These are phyloP conservation scores for Acanthamoeba sp. DNA, from an alignment of 208 protist species.

Conservation along the genomic window DNA sequence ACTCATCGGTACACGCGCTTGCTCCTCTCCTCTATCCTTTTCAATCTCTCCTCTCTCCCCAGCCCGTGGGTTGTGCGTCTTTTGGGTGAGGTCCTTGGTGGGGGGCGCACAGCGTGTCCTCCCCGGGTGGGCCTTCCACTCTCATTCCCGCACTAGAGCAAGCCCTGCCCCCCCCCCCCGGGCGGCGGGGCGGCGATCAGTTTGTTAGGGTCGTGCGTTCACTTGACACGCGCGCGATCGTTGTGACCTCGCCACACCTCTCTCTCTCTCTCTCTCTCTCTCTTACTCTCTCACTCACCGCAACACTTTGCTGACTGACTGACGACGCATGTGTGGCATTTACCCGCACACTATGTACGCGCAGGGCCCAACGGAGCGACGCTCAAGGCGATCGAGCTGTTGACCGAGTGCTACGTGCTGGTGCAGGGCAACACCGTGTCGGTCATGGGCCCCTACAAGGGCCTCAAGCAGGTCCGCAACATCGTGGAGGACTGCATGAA, in stretches of 20 bases:
- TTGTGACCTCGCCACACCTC: neutral
- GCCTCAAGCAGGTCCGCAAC: constrained; percentile 95
- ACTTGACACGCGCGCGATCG: neutral
- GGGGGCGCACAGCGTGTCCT: neutral
- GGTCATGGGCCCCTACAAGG: constrained; percentile 97
- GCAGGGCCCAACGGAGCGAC: constrained; percentile 60
- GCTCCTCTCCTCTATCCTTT: neutral
- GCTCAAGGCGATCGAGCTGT: constrained; percentile 95
- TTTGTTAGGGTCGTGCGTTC: neutral
- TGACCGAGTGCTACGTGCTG: constrained; percentile 99
- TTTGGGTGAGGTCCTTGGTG: neutral
- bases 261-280: neutral
- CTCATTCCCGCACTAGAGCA: neutral
- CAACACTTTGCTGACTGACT: too few species aligned
- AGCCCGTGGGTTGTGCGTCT: constrained; percentile 92
- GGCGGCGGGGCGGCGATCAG: too few species aligned
- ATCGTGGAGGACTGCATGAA: constrained; percentile 99
- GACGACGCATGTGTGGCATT: too few species aligned
- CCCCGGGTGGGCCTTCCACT: neutral
- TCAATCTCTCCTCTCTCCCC: neutral
- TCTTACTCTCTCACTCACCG: too few species aligned
- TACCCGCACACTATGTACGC: too few species aligned
- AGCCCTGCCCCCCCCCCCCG: too few species aligned
- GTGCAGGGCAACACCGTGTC: constrained; percentile 98
- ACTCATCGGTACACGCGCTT: constrained; percentile 93